Evolutionary conservation across 176 grass and related monocot species (phyloP), one percentile per base, ranked within the genome.

Genomic region (Cenchrus fungigraminus): DNA sequence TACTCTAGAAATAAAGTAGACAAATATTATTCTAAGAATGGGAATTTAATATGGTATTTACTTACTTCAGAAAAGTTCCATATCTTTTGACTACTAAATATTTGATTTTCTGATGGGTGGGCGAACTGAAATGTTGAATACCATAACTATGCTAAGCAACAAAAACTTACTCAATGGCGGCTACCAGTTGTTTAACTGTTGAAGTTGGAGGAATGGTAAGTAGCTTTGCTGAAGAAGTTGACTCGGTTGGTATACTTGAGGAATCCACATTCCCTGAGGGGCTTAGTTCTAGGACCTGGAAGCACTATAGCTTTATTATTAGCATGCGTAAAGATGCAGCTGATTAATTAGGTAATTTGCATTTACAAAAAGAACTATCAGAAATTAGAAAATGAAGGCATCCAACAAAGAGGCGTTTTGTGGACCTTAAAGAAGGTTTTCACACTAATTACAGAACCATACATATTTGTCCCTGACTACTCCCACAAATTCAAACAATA

Each of bases 141-240:
- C 0, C 6, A 76, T 71, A 47, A 34, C 42, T 58, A 68, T 11
- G 62, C 28, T 42, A 82, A 68, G 55, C 17, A 61, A 84, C 42
- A 86, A 0, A 15, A 82, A 93, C 93, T 94, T 90, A 98, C 96
- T 98, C 91, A 46, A 98, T 83, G 45, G 89, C 91, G 68, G 85
- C 74, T 84, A 89, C 86, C 86, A 98, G 89, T 79, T 95, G 96
- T 88, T 87, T 98, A 74, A 90, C 80, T 56, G 80, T 49, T 80
- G 91, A 95, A 87, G 70, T 53, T 75, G 85, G 79, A 92, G 93
- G 93, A 83, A 95, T 85, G 69, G 67, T 65, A 56, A 77, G 45
- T 46, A 46, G 6, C 56, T 93, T 87, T 88, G 65, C 52, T 53
- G 83, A 64, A 74, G 83, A 67, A 84, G 31, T 86, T 76, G 63